Base-by-base conservation (phyloP, 2,329 filamentous ascomycete species). In the Fusarium sp. region DNA sequence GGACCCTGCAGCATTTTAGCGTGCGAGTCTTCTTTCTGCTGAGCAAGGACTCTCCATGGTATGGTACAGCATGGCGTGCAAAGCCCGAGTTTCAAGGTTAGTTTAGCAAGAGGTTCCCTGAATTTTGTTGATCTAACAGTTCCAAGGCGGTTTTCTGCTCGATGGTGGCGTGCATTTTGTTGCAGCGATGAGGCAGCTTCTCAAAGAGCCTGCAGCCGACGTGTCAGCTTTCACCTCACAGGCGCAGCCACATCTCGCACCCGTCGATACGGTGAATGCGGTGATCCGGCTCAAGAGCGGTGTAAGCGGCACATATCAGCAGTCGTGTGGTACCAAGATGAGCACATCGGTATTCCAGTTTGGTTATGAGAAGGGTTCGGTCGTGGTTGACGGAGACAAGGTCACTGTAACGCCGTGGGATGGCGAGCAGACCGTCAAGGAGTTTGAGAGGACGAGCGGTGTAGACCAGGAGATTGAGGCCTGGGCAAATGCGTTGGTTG, bases 81-180 rank as follows among this genome's bases (percentile, higher is more conserved):
- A 85, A 81, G 58, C 92, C 92, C 2, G 83, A 86, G 55, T 87
- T 93, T 76, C 91, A 94, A 79, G 92, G 92, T 57, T n/a, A 37
- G 34, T 37, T 37, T n/a, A 37, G 34, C 18, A 37, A 37, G 10
- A 37, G 34, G 34, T n/a, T 37, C 34, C 18, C 34, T 12, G 10
- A 12, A n/a, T 12, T 18, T 37, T 37, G 34, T n/a, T 37, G 34
- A 37, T n/a, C 34, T 37, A 37, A 37, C 18, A 86, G 56, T 87
- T 93, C 76, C 91, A 94, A 79, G 92, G 92, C 57, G 92, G 92
- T 0, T 94, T 94, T 76, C 78, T 94, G 57, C 86, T 94, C 4
- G 92, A 94, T 75, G 91, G 88, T 16, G 92, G 92, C 45, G 91
- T 94, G 27, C 92, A 94, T 78, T 90, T 88, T 65, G 82, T 90